Evolutionary conservation across 306 rosid genomes (phyloP).

Genomic region (Prunus salicina): DNA sequence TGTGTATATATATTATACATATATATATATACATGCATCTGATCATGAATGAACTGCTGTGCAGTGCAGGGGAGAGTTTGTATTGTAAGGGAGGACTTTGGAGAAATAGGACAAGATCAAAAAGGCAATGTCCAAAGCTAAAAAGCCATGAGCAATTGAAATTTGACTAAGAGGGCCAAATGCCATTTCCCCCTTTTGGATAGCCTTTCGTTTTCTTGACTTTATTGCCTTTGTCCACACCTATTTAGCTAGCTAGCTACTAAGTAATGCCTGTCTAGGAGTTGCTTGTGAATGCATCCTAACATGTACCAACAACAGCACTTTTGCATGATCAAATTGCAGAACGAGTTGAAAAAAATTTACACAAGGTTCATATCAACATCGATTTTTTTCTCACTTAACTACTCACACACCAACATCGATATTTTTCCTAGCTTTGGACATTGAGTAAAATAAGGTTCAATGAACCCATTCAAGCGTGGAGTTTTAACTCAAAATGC

Average conservation of each 20-base stretch:
- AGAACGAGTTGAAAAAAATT: not conserved
- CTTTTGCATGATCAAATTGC: not conserved
- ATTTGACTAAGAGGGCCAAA: not conserved
- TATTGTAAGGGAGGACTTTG: not conserved
- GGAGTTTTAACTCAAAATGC: no score
- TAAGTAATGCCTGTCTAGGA: not conserved
- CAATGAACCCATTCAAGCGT: no score
- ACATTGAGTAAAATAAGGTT: no score
- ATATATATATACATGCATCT: not conserved
- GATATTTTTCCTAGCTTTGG: no score
- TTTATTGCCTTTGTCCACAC: conserved; percentile 44
- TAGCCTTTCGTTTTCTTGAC: conserved; percentile 55
- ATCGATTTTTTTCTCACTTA: no score
- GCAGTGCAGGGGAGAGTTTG: not conserved
- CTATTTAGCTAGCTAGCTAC: not conserved
- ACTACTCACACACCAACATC: no score
- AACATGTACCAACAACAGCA: conserved; percentile 20
- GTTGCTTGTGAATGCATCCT: conserved; percentile 33
- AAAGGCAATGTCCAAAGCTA: not conserved
- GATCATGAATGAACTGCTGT: not conserved
- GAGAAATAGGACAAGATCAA: not conserved
- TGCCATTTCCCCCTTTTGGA: conserved; percentile 14
- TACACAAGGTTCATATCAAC: no score
- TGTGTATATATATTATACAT: no score
- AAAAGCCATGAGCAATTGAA: not conserved